A percentile compares a stretch with the other conserved stretches of the same genome.
Conservation (phyloP, 805 yeast genomes). For the Schizosaccharomyces lindneri region DNA sequence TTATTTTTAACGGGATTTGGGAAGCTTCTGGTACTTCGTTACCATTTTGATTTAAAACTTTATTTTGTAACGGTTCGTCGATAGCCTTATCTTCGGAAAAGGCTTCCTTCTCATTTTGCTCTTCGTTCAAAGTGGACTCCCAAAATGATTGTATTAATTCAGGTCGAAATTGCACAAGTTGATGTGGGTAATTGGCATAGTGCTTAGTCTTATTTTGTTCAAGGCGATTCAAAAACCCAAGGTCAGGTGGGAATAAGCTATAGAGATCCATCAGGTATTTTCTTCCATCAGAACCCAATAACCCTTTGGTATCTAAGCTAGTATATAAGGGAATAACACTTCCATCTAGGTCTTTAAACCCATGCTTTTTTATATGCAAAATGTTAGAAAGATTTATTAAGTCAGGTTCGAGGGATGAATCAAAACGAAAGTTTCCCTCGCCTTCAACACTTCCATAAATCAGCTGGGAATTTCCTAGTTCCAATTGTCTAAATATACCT, state of each 20-base stretch:
- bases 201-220: slow-evolving; percentile 14
- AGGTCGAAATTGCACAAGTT: slow-evolving; percentile 50
- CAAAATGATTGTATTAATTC: slow-evolving; percentile 89
- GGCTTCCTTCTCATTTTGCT: slow-evolving; percentile 16
- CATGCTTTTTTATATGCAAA: slow-evolving; percentile 54
- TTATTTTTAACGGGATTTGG: no score
- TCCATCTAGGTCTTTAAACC: slow-evolving; percentile 25
- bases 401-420: slow-evolving; percentile 27
- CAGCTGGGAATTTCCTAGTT: slow-evolving; percentile 25
- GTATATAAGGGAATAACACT: slow-evolving; percentile 22
- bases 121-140: slow-evolving; percentile 34
- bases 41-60: not conserved
- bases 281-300: slow-evolving; percentile 64
- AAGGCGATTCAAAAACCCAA: slow-evolving; percentile 38
- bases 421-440: slow-evolving; percentile 23
- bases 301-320: slow-evolving; percentile 64
- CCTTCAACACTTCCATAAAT: slow-evolving; percentile 55
- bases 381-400: slow-evolving; percentile 22
- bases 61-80: not conserved
- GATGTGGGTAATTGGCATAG: slow-evolving; percentile 45
- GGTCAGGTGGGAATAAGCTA: slow-evolving; percentile 65
- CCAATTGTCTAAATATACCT: slow-evolving; percentile 37
- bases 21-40: not conserved
- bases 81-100: slow-evolving; percentile 10
- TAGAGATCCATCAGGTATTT: slow-evolving; percentile 63